Percentiles rank a stretch among this genome's conserved stretches.
These are phyloP conservation scores for Tuctoria greenei DNA, from an alignment of 176 grass and related monocot genomes.

Conservation along the genomic window DNA sequence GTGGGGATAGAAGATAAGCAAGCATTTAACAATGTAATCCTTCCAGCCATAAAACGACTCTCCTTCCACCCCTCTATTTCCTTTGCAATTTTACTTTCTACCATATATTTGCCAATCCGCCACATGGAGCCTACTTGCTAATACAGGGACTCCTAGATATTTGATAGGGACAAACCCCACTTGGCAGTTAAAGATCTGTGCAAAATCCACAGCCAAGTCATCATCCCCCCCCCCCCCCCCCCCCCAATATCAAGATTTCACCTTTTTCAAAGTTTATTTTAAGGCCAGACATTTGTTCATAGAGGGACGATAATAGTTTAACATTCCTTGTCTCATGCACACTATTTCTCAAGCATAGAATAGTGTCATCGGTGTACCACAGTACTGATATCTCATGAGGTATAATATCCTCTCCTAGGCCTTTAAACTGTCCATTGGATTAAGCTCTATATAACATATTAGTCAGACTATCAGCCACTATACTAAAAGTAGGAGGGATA, in stretches of 20 bases:
- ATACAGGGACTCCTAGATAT: no score
- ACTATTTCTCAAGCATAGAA: background rate
- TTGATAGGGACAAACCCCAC: accelerated
- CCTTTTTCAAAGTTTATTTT: no score
- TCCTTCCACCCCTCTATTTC: no score
- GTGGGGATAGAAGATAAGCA: no score
- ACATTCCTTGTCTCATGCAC: background rate
- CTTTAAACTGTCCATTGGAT: background rate
- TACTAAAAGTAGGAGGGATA: no score
- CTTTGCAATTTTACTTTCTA: no score
- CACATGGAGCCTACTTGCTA: no score
- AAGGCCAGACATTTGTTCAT: background rate
- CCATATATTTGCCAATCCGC: no score
- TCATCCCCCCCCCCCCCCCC: no score
- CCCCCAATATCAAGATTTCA: background rate
- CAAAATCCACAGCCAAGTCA: background rate
- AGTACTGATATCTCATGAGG: background rate
- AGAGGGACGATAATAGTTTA: background rate
- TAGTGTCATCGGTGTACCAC: background rate
- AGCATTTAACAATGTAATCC: no score
- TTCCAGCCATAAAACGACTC: no score
- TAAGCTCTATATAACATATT: background rate
- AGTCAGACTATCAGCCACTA: no score
- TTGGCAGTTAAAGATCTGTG: background rate
- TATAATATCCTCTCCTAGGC: background rate